phyloP scores from a whole-genome alignment of 1,284 basidiomycete species.

The Ganoderma sinense region DNA sequence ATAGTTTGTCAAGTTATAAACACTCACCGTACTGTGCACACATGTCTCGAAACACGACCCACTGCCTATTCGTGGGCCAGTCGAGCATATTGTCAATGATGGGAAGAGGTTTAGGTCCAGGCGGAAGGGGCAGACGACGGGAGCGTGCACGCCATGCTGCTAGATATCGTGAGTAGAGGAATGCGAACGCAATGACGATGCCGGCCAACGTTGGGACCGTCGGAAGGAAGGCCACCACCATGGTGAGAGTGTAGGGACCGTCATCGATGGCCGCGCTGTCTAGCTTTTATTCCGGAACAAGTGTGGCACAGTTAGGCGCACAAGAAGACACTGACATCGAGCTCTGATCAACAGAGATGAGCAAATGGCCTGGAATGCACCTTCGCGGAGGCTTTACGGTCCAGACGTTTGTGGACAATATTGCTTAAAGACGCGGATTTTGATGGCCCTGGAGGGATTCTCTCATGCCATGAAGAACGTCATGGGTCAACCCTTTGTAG shows the following conservation, averaged over 20 bases:
- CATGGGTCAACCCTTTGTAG: too few species aligned
- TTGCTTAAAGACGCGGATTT: too few species aligned
- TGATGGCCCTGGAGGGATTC: too few species aligned
- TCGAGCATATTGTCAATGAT: constrained; percentile 12
- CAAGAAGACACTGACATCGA: not conserved
- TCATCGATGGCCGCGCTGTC: too few species aligned
- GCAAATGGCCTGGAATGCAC: too few species aligned
- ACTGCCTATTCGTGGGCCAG: constrained; percentile 2
- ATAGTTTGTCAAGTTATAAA: not conserved
- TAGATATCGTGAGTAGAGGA: not conserved
- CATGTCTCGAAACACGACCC: constrained; percentile 1
- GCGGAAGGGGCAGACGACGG: constrained; percentile 10
- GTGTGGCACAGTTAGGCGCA: too few species aligned
- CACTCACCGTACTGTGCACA: constrained; percentile 12
- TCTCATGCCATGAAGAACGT: too few species aligned
- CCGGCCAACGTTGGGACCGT: not conserved
- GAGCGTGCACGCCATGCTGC: not conserved
- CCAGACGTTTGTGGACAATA: too few species aligned
- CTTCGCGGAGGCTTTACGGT: too few species aligned
- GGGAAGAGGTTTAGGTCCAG: constrained; percentile 7
- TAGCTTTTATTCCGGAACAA: not conserved
- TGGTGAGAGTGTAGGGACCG: not conserved
- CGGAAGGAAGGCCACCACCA: not conserved
- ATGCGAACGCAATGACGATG: not conserved
- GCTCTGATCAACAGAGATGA: too few species aligned